Conservation (phyloP, 345 rosid genomes). For the Euphorbia pulcherrima region DNA sequence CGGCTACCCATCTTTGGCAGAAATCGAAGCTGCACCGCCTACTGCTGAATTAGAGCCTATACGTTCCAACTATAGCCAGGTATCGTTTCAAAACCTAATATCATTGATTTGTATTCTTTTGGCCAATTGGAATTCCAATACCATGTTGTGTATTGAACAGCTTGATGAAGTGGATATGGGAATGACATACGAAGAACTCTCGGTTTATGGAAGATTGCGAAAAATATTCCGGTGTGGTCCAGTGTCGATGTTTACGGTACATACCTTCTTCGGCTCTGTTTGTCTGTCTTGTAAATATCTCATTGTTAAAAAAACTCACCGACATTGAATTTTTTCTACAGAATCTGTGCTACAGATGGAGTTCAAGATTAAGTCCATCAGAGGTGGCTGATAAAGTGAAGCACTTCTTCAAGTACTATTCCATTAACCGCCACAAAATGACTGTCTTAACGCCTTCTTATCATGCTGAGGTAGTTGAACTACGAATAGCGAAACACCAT, state of each 20-base stretch:
- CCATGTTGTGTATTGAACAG: conserved; percentile 40
- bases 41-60: conserved; percentile 95
- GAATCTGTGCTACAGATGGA: conserved; percentile 97
- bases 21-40: conserved; percentile 95
- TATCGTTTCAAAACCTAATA: conserved; percentile 13
- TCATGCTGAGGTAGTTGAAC: conserved; percentile 77
- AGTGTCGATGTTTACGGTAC: conserved; percentile 90
- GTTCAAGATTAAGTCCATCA: conserved; percentile 62
- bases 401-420: conserved; percentile 90
- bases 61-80: conserved; percentile 90
- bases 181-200: conserved; percentile 96
- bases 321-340: conserved; percentile 21
- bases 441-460: conserved; percentile 91
- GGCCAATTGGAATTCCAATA: neutral
- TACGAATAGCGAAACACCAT: neutral
- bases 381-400: conserved; percentile 96
- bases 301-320: conserved; percentile 12
- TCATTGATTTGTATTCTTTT: neutral
- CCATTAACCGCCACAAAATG: conserved; percentile 97
- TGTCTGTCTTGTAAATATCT: neutral
- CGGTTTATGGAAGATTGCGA: conserved; percentile 82
- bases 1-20: conserved; percentile 83
- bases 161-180: conserved; percentile 99
- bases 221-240: conserved; percentile 97
- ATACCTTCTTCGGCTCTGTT: conserved; percentile 28